A percentile compares a stretch with the other conserved stretches of the same genome.
Evolutionary conservation across 371 early-diverging fungal species (phyloP).

Genomic region (Umbelopsis sp.): DNA sequence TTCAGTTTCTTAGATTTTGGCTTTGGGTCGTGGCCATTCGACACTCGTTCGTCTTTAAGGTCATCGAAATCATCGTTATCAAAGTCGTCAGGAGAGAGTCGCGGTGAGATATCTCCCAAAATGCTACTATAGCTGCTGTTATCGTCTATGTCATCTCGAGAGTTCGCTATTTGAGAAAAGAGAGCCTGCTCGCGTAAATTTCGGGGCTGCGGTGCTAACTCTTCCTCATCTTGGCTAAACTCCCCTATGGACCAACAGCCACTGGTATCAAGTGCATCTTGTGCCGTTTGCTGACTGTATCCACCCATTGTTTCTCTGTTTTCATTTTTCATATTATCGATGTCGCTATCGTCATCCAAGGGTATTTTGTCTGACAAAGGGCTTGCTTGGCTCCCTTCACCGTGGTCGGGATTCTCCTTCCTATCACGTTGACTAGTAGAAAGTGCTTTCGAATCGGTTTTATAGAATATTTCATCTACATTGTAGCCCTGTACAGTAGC

Average conservation of each 20-base stretch:
- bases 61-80: not conserved
- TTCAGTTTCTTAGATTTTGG: too few relatives aligned
- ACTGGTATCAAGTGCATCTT: not conserved
- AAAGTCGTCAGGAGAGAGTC: not conserved
- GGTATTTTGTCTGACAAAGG: not conserved
- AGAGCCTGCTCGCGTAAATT: not conserved
- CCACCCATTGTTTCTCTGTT: not conserved
- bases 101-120: not conserved
- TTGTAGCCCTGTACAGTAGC: too few relatives aligned
- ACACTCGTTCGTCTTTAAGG: not conserved
- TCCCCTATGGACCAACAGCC: conserved; percentile 11
- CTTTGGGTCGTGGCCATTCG: too few relatives aligned
- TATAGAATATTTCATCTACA: not conserved
- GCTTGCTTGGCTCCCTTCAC: not conserved
- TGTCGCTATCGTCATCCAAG: not conserved
- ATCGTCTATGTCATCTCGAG: not conserved
- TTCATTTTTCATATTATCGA: not conserved
- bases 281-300: not conserved
- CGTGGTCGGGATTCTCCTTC: not conserved
- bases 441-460: not conserved
- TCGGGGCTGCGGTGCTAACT: too few relatives aligned
- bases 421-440: too few relatives aligned
- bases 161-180: conserved; percentile 5
- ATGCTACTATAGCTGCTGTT: conserved; percentile 9
- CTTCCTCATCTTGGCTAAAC: not conserved